phyloP scores from a whole-genome alignment of 164 flowering plant species.

The Vitis rotundifolia region DNA sequence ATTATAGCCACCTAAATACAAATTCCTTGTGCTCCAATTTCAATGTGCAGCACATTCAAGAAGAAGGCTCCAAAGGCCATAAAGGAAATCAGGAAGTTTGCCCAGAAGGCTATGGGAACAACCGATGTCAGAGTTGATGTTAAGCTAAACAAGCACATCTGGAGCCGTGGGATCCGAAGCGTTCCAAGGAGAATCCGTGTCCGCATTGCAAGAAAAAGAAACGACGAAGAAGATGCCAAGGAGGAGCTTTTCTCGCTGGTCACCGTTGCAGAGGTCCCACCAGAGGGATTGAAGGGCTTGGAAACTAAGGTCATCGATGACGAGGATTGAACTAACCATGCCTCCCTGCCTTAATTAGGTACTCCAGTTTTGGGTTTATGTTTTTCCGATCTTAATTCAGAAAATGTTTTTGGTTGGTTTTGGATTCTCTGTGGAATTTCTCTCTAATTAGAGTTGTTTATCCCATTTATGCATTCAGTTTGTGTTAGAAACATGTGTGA shows the following conservation, averaged over 20 bases:
- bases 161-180: constrained; percentile 24
- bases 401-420: too few relatives aligned
- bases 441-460: too few relatives aligned
- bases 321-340: constrained; percentile 10
- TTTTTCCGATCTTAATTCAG: too few relatives aligned
- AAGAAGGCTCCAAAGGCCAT: constrained; percentile 48
- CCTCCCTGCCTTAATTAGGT: neutral
- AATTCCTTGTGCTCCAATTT: neutral
- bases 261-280: constrained; percentile 22
- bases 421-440: too few relatives aligned
- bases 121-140: constrained; percentile 24
- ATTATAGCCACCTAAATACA: too few relatives aligned
- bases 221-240: constrained; percentile 26
- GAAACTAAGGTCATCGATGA: constrained; percentile 25
- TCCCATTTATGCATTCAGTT: too few relatives aligned
- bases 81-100: constrained; percentile 34
- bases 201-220: constrained; percentile 20
- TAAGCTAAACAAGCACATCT: constrained; percentile 22
- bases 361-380: neutral
- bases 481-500: too few relatives aligned
- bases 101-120: constrained; percentile 25
- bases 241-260: constrained; percentile 27
- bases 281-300: constrained; percentile 13
- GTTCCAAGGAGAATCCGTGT: constrained; percentile 25
- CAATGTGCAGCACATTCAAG: constrained; percentile 35